Evolutionary conservation across 108 stramenopile genomes (phyloP), one percentile per base, ranked within the genome.

Genomic region (Conticribra guillardii): DNA sequence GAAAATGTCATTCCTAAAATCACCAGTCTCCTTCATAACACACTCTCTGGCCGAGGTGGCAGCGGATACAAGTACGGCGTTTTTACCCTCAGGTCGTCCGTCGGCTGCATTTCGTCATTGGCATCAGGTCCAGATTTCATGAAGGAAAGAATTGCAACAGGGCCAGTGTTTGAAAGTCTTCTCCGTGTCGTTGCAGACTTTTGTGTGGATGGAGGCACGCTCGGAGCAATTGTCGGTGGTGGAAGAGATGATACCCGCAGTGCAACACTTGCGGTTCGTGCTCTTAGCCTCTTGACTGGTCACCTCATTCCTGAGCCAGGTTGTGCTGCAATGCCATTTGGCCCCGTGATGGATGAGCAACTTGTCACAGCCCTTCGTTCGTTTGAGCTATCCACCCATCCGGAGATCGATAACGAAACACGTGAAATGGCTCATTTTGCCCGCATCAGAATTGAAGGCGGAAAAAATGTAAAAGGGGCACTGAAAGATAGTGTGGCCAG

Each of bases 1-100:
- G 94, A 95, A 76, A 95, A 90, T 68, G 94, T 95, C 50, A 95
- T 95, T 65, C 94, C 94, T 27, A 95, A 95, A 74, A 95, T 95
- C 54, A 89, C 89, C 29, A 76, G 82, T 41, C 79, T 95, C 23
- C 80, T 95, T 55, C 94, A 95, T 77, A 95, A 95, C 64, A 95
- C 94, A 41, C 79, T 95, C 1, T 89, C 94, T 8, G 94, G 94
- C 44, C 79, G 85, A 14, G 94, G 94, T 4, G 94, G 94, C 22
- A 95, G 90, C 64, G 94, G 94, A 14, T 95, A 95, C 84, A 95
- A 95, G 75, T 95, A 95, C 57, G 94, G 94, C 26, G 94, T 95
- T 14, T 95, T 95, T 77, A 95, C 91, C 46, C 87, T 95, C 1
- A 83, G 94, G 37, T 89, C 89, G 11, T 92, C 91, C 17, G 94